These are phyloP conservation scores for Pyrus betulifolia DNA, from an alignment of 306 rosid species.

Conservation along the genomic window DNA sequence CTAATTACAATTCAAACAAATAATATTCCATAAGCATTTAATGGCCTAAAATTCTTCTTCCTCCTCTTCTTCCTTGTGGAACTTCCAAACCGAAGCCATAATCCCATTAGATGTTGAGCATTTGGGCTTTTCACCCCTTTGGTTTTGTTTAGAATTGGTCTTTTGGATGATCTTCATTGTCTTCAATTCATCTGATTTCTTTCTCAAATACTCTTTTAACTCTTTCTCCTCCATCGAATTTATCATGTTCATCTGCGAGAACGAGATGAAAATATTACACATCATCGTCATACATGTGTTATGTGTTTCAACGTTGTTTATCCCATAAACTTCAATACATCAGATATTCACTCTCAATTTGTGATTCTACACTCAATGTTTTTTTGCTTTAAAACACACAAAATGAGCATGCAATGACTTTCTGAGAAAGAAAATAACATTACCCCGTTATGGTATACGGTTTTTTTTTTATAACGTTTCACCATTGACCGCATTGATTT, in stretches of 20 bases:
- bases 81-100: conserved; percentile 42
- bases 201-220: conserved; percentile 13
- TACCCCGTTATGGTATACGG: too few relatives aligned
- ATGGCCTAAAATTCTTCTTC: neutral
- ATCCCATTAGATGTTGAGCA: conserved; percentile 22
- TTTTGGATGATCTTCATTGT: conserved; percentile 20
- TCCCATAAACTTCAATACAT: neutral
- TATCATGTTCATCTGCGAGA: conserved; percentile 25
- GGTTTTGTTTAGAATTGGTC: conserved; percentile 9
- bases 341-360: too few relatives aligned
- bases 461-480: too few relatives aligned
- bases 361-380: too few relatives aligned
- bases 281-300: neutral
- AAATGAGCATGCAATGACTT: too few relatives aligned
- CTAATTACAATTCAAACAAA: neutral
- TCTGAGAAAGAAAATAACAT: too few relatives aligned
- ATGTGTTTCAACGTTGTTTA: neutral
- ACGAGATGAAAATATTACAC: neutral
- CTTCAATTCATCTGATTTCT: conserved; percentile 22
- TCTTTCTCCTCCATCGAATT: conserved; percentile 20
- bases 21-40: neutral
- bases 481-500: neutral
- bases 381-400: too few relatives aligned
- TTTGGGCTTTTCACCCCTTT: conserved; percentile 13
- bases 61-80: conserved; percentile 27